Percentiles rank a stretch among this genome's conserved stretches.
Evolutionary conservation across 2,329 filamentous ascomycete genomes (phyloP).

Genomic region (Ophidiomyces ophidiicola): DNA sequence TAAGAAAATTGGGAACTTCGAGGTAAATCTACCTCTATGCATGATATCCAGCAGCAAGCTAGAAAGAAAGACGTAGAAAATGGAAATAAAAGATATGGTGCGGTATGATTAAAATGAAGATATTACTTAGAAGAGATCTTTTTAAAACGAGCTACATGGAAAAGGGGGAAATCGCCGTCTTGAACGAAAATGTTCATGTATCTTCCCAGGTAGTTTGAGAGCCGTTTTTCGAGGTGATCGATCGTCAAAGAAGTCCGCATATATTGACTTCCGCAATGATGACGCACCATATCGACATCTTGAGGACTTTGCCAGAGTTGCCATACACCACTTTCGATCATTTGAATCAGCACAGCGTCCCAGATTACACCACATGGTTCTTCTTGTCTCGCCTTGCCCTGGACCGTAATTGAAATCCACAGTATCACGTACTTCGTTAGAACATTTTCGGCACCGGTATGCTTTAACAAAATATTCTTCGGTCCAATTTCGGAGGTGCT

Average conservation of each 20-base stretch:
- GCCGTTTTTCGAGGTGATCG: conserved; percentile 2
- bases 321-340: conserved; percentile 1
- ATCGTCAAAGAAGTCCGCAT: conserved; percentile 4
- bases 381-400: background rate
- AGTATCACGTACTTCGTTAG: background rate
- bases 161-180: too few species aligned
- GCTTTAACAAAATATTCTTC: background rate
- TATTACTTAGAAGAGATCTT: too few species aligned
- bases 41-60: too few species aligned
- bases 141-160: too few species aligned
- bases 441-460: background rate
- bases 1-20: too few species aligned
- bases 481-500: background rate
- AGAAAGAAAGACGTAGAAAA: too few species aligned
- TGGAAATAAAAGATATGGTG: too few species aligned
- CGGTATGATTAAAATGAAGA: too few species aligned
- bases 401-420: background rate
- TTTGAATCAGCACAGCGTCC: conserved; percentile 1
- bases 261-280: background rate
- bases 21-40: too few species aligned
- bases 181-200: too few species aligned
- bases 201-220: too few species aligned
- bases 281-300: background rate
- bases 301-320: too few species aligned
- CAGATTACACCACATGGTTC: conserved; percentile 1